phyloP scores from a whole-genome alignment of 2,329 filamentous ascomycete species.

The Penicillium psychrosexuale region DNA sequence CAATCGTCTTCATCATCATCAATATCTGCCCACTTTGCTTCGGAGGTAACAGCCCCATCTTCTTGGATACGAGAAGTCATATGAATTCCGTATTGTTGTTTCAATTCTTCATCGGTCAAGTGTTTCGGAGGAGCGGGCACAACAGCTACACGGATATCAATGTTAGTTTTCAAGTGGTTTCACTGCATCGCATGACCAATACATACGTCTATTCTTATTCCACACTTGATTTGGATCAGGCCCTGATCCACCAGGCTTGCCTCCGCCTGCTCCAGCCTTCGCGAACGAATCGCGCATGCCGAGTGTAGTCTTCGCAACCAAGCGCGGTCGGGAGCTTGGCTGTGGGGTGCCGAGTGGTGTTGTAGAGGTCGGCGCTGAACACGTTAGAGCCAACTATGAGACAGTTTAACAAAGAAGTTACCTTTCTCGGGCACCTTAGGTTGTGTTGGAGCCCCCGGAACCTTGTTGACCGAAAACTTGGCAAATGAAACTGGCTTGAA shows the following conservation, averaged over 20 bases:
- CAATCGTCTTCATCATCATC: slow-evolving; percentile 68
- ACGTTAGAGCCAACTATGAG: background rate
- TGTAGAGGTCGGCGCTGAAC: slow-evolving; percentile 36
- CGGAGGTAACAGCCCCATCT: slow-evolving; percentile 57
- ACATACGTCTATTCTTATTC: slow-evolving; percentile 64
- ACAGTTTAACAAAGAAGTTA: slow-evolving; percentile 25
- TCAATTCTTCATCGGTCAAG: slow-evolving; percentile 65
- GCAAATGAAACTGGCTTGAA: slow-evolving; percentile 67
- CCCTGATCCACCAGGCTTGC: slow-evolving; percentile 48
- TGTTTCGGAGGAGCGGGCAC: slow-evolving; percentile 59
- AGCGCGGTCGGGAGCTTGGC: slow-evolving; percentile 54
- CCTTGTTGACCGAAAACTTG: slow-evolving; percentile 64
- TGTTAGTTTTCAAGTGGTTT: slow-evolving; percentile 18
- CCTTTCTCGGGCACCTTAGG: slow-evolving; percentile 56
- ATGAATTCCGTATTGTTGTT: slow-evolving; percentile 67
- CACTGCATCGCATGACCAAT: background rate
- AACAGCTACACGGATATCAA: slow-evolving; percentile 40
- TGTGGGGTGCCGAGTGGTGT: slow-evolving; percentile 40
- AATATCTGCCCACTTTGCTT: slow-evolving; percentile 67
- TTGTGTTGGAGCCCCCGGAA: slow-evolving; percentile 51
- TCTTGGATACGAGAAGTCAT: slow-evolving; percentile 63
- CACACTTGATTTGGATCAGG: slow-evolving; percentile 67
- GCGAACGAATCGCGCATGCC: slow-evolving; percentile 51
- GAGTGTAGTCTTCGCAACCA: slow-evolving; percentile 61
- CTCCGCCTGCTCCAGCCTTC: slow-evolving; percentile 47